A percentile compares a stretch with the other conserved stretches of the same genome.
These are phyloP conservation scores for Boechera stricta DNA, from an alignment of 345 rosid genomes.

Conservation along the genomic window DNA sequence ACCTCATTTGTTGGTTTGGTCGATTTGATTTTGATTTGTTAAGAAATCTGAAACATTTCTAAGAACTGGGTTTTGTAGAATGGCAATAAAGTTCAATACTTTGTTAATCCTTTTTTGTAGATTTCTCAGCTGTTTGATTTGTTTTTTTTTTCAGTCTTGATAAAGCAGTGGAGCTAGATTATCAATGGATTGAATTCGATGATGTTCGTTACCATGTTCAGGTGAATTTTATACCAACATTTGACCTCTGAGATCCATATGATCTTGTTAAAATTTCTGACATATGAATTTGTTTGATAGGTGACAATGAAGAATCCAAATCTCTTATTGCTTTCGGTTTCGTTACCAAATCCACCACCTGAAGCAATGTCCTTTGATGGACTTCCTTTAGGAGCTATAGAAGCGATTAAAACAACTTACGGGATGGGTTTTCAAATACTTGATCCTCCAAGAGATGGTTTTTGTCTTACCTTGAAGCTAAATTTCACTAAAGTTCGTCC, in stretches of 20 bases:
- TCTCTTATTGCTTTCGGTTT: slow-evolving; percentile 70
- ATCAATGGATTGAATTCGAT: slow-evolving; percentile 92
- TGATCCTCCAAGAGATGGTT: slow-evolving; percentile 98
- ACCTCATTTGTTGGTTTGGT: slow-evolving; percentile 1
- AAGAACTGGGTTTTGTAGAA: slow-evolving; percentile 25
- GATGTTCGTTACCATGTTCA: slow-evolving; percentile 94
- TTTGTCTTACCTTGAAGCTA: slow-evolving; percentile 87
- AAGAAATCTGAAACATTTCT: slow-evolving; percentile 19
- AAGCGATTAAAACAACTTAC: slow-evolving; percentile 87
- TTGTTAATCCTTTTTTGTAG: neutral
- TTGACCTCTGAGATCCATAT: slow-evolving; percentile 5
- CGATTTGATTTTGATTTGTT: neutral
- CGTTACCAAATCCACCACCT: slow-evolving; percentile 87
- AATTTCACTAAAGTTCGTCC: slow-evolving; percentile 86
- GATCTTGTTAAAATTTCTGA: slow-evolving; percentile 23
- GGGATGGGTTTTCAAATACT: slow-evolving; percentile 84
- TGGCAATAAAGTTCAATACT: slow-evolving; percentile 9
- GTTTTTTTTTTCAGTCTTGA: slow-evolving; percentile 62
- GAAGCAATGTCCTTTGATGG: slow-evolving; percentile 80
- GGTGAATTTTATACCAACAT: slow-evolving; percentile 50
- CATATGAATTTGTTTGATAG: slow-evolving; percentile 45
- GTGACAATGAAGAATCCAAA: slow-evolving; percentile 89
- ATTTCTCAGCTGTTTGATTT: neutral
- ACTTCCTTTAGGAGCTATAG: slow-evolving; percentile 92
- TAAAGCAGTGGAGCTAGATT: slow-evolving; percentile 86